Base-by-base conservation (phyloP, 768 basidiomycete species). In the Tricholoma sp. region DNA sequence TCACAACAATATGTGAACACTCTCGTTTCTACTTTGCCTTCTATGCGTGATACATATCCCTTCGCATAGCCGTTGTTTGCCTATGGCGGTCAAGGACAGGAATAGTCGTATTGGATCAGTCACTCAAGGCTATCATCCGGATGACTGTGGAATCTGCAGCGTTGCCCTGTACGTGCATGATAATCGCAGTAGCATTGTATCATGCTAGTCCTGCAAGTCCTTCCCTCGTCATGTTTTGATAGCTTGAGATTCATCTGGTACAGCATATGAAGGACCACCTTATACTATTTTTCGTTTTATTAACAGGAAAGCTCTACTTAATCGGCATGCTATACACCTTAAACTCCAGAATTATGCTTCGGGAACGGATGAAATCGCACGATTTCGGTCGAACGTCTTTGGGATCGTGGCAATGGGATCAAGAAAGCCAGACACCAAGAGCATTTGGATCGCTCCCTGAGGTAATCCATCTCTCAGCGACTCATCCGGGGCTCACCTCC, bases 271-370 rank as follows among this genome's bases (percentile, higher is more conserved):
- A 68, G 15, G 70, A 74, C 54, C 71, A 77, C 59, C 67, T 81
- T 6, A 73, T 78, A 32, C 62, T 81, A 5, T 75, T 81, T 59
- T 81, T 82, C 61, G 68, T 76, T 33, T 63, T 81, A 15, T 64
- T 79, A 49, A 78, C 79, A 3, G 80, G 80, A 36, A 82, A 82
- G 61, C 69, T 82, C 56, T 81, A 77, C 44, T 60, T 68, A 4
- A 69, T 76, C 41, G 76, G 74, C 10, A 68, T 76, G 63, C 62
- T 76, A 36, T 71, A 73, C 20, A 73, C 73, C 1, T 63, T 77
- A 34, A 76, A 74, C 54, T 69, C 71, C 9, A 64, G 75, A 18
- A 60, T 59, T 28, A 69, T 65, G 49, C 63, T 76, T n/a, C 70
- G 74, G 33, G 52, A 68, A 37, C 62, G 65, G 36, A 72, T 81